phyloP scores from a whole-genome alignment of 345 rosid species.

The Anastatica hierochuntica region DNA sequence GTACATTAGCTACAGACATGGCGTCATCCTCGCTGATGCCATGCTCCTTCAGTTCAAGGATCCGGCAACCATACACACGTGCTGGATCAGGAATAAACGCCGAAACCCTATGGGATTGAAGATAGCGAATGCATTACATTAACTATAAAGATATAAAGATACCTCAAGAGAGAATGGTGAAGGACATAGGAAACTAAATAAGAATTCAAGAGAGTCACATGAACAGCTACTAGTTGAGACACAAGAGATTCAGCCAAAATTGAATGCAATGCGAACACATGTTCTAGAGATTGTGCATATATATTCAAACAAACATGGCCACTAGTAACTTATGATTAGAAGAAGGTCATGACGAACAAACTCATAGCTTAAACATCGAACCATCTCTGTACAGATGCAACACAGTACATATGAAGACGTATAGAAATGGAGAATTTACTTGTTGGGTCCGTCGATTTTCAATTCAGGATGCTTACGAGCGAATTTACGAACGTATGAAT shows the following conservation, averaged over 20 bases:
- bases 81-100: slow-evolving; percentile 69
- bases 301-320: too few species aligned
- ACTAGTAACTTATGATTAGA: too few species aligned
- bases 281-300: too few species aligned
- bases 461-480: slow-evolving; percentile 48
- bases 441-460: slow-evolving; percentile 48
- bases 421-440: slow-evolving; percentile 32
- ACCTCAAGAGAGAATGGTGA: neutral
- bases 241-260: neutral
- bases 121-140: neutral
- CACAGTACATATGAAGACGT: neutral
- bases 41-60: slow-evolving; percentile 63
- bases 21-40: slow-evolving; percentile 76
- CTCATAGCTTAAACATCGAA: neutral
- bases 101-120: slow-evolving; percentile 37
- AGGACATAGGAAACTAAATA: too few species aligned
- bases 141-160: neutral
- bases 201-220: too few species aligned
- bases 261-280: neutral
- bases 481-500: slow-evolving; percentile 60
- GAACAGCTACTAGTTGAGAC: too few species aligned
- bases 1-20: slow-evolving; percentile 66
- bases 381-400: neutral
- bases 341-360: neutral
- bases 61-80: slow-evolving; percentile 59